Evolutionary conservation across 176 grass and related monocot genomes (phyloP), one percentile per base, ranked within the genome.

Genomic region (Phyllostachys edulis): DNA sequence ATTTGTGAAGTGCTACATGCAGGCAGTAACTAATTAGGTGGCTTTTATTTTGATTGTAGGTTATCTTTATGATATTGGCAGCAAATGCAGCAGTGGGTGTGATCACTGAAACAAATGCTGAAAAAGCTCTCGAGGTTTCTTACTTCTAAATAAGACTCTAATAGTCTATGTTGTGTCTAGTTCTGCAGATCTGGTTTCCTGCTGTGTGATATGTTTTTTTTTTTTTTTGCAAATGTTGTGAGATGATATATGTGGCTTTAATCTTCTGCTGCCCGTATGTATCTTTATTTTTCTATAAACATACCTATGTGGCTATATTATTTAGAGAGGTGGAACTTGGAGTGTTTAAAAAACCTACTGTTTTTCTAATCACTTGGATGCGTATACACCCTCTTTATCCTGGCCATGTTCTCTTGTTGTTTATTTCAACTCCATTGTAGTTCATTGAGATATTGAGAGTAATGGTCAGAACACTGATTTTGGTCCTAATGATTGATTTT

Each of bases 71-170:
- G 96, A 99, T 99, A 87, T 71, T 99, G 74, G 93, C 89, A 63
- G 96, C 96, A 90, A 99, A 99, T 82, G 96, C 96, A 57, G 67
- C 96, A 40, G 96, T 99, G 26, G 96, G 96, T 59, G 96, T 99
- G 69, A 96, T 99, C 90, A 99, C 96, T 37, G 96, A 99, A 94
- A 94, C 96, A 62, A 99, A 99, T 85, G 96, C 96, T 72, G 96
- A 99, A 92, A 99, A 99, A 87, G 89, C 96, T 84, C 93, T 96
- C 0, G 89, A 96, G 93, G 96, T 99, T 73, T 88, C 56, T 84
- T 86, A 10, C 81, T n/a, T 75, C 59, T 69, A 23, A 73, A 81
- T 45, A 26, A 67, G 27, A 17, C 49, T 56, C 14, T 82, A 49
- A 49, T 49, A 47, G 45, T 47, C 3, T 47, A 77, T 71, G 20